Conservation (phyloP, 2,329 filamentous ascomycete species). For the Penicillium vulpinum region DNA sequence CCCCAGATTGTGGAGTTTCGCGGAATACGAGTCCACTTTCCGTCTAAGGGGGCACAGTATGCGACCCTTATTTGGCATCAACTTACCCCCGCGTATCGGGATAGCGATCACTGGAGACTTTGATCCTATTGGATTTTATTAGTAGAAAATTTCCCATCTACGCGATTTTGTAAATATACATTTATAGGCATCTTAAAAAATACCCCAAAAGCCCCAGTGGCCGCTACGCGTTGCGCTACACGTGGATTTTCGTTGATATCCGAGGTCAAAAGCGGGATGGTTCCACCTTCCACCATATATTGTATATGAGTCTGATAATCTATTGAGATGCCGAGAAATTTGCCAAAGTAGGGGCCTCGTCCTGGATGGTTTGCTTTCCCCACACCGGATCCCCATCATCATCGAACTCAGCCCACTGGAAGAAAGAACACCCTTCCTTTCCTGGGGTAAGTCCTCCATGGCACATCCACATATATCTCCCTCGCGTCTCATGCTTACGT, state of each 20-base stretch:
- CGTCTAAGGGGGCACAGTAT: no score
- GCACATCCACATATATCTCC: constrained; percentile 93
- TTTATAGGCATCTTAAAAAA: no score
- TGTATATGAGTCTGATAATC: no score
- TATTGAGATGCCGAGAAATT: constrained; percentile 30
- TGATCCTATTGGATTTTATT: background rate
- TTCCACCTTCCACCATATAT: background rate
- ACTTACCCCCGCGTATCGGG: no score
- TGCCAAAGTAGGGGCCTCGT: constrained; percentile 24
- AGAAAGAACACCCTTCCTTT: constrained; percentile 67
- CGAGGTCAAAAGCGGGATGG: background rate
- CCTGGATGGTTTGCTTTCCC: constrained; percentile 31
- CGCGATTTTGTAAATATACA: no score
- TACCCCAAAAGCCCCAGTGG: no score
- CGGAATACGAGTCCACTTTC: background rate
- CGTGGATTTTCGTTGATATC: background rate
- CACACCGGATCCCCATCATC: constrained; percentile 79
- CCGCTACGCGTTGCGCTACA: no score
- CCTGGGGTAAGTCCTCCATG: constrained; percentile 58
- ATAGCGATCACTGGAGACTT: background rate
- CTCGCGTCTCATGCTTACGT: constrained; percentile 71
- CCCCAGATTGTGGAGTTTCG: background rate
- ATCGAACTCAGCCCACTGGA: constrained; percentile 83
- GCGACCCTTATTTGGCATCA: no score
- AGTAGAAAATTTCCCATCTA: no score